Evolutionary conservation across 768 basidiomycete genomes (phyloP).

Genomic region (Rubroboletus satanas): DNA sequence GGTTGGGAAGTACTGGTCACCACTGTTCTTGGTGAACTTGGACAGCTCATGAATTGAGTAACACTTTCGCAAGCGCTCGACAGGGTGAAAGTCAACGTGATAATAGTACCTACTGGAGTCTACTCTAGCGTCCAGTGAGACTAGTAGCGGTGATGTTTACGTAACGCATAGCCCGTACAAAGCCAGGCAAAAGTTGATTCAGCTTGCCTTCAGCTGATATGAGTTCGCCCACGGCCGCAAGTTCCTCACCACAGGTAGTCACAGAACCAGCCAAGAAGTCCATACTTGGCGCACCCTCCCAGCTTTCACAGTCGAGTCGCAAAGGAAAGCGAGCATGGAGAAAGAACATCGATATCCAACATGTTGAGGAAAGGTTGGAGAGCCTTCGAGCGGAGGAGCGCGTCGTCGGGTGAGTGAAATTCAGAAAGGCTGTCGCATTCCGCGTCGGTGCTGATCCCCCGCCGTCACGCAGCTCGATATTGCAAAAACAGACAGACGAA

Average conservation of each 20-base stretch:
- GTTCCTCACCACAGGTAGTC: neutral
- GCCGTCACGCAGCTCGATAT: conserved; percentile 42
- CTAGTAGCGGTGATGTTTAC: neutral
- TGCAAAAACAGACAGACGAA: conserved; percentile 65
- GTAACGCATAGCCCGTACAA: neutral
- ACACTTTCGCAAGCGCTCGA: neutral
- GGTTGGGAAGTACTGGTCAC: neutral
- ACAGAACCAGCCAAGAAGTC: conserved; percentile 14
- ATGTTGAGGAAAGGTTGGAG: conserved; percentile 75
- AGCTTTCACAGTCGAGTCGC: conserved; percentile 59
- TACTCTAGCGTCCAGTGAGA: neutral
- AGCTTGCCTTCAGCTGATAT: conserved; percentile 1
- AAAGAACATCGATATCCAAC: conserved; percentile 85
- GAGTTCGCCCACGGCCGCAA: neutral
- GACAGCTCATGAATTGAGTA: neutral
- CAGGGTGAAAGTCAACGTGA: neutral
- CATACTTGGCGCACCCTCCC: conserved; percentile 26
- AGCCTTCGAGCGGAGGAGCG: conserved; percentile 77
- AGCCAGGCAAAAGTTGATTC: neutral
- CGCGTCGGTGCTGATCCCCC: neutral
- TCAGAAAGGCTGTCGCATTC: accelerated
- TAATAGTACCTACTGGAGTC: no score
- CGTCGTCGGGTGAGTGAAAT: conserved; percentile 59
- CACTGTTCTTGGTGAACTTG: neutral
- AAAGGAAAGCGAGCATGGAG: conserved; percentile 94